Base-by-base conservation (phyloP, 257 asterid genomes). In the Solanum lignicaule region DNA sequence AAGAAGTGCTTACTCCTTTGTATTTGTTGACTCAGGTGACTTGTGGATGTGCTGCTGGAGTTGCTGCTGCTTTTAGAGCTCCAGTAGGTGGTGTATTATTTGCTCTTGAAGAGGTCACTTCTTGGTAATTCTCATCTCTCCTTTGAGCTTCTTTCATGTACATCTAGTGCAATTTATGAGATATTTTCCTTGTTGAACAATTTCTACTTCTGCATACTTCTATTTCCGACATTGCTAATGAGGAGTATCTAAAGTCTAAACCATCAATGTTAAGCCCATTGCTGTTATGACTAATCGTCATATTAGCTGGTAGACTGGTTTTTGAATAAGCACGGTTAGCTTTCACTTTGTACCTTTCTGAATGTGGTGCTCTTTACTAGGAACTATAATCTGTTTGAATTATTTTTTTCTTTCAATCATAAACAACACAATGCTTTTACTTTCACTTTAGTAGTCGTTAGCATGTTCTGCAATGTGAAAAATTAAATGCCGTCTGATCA, bases 21-120 rank as follows among this genome's bases (percentile, higher is more conserved):
- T 83, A 88, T 88, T 89, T 92, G 90, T 91, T 91, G 92, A 91
- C 90, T 92, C 91, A 97, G 99, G 99, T 97, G 89, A 97, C 99
- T 82, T 97, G 99, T 93, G 99, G 99, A 93, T 97, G 99, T 94
- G 99, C 99, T 92, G 99, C 99, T 85, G 99, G 99, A 87, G 99
- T 97, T 85, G 98, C 99, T 93, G 99, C 99, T 91, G 99, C 99
- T 84, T 97, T 97, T 90, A 94, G 99, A 94, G 98, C 99, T 91
- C 99, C 99, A 43, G 99, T 97, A 88, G 99, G 99, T 82, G 99
- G 99, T 88, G 99, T 97, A 73, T 88, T 97, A 87, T 97, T 97
- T 92, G 99, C 99, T 38, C 90, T 97, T 82, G 99, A 97, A 92
- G 99, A 97, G 93, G 99, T 97, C 81, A 96, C 99, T 60, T 97